These are phyloP conservation scores for Gynochthodes officinalis DNA, from an alignment of 257 asterid genomes.

Conservation along the genomic window DNA sequence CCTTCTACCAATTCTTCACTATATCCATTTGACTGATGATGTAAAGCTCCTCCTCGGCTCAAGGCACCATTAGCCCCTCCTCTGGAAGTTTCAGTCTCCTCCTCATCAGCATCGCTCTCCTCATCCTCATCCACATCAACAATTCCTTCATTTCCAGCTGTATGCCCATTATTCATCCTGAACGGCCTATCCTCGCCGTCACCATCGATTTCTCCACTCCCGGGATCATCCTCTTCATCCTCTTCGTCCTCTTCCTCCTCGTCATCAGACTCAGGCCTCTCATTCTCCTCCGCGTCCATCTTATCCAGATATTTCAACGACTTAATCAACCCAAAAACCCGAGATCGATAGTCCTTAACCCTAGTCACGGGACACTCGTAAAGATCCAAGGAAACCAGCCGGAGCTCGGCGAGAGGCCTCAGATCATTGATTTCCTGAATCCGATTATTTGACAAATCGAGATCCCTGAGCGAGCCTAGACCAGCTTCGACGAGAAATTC, in stretches of 20 bases:
- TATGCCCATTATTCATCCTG: constrained; percentile 51
- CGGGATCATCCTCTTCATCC: constrained; percentile 68
- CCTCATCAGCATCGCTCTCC: constrained; percentile 86
- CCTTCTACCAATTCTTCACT: constrained; percentile 47
- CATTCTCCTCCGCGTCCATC: constrained; percentile 91
- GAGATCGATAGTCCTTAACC: constrained; percentile 80
- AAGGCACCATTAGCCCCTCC: constrained; percentile 44
- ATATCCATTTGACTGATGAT: constrained; percentile 57
- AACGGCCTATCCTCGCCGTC: constrained; percentile 62
- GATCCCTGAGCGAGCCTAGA: constrained; percentile 67
- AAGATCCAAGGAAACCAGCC: constrained; percentile 85
- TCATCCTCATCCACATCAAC: constrained; percentile 92
- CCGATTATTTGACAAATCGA: constrained; percentile 90
- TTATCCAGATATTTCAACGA: constrained; percentile 85
- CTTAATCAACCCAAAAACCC: constrained; percentile 77
- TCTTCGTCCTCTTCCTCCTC: constrained; percentile 81
- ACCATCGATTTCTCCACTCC: constrained; percentile 89
- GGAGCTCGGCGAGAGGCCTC: constrained; percentile 77
- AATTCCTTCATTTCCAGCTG: constrained; percentile 58
- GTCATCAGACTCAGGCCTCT: constrained; percentile 91
- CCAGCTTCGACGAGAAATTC: constrained; percentile 79
- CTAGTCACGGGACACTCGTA: constrained; percentile 92
- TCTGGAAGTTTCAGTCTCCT: constrained; percentile 64
- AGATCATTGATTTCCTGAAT: constrained; percentile 73
- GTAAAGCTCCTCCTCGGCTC: constrained; percentile 26